Conservation (phyloP, 2,329 filamentous ascomycete genomes). For the Pseudogymnoascus sp. region DNA sequence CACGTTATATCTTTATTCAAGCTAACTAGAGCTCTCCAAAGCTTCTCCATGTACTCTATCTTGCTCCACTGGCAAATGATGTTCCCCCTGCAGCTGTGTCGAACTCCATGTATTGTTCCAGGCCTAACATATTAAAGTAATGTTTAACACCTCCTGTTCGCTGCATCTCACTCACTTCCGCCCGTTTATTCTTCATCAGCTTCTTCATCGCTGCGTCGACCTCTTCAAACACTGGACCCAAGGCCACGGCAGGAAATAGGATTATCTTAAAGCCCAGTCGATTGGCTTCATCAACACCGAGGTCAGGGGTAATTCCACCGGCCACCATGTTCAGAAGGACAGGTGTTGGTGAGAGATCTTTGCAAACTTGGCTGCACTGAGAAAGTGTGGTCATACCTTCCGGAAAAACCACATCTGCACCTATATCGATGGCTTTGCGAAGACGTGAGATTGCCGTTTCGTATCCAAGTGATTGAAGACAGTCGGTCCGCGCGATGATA, state of each 20-base stretch:
- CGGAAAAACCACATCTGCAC: slow-evolving; percentile 53
- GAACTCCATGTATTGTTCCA: too few species aligned
- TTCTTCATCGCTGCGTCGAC: too few species aligned
- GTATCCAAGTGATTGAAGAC: slow-evolving; percentile 49
- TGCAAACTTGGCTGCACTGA: slow-evolving; percentile 38
- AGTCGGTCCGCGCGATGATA: slow-evolving; percentile 58
- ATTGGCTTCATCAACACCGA: slow-evolving; percentile 43
- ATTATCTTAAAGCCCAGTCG: slow-evolving; percentile 50
- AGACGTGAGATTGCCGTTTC: slow-evolving; percentile 47
- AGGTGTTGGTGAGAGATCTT: slow-evolving; percentile 37
- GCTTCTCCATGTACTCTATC: too few species aligned
- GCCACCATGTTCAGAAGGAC: slow-evolving; percentile 52
- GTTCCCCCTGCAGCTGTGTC: too few species aligned
- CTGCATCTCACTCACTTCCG: too few species aligned
- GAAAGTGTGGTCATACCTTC: slow-evolving; percentile 49
- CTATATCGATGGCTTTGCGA: slow-evolving; percentile 41
- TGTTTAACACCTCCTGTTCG: too few species aligned
- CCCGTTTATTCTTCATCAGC: too few species aligned
- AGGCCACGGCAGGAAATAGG: slow-evolving; percentile 39
- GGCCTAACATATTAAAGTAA: too few species aligned
- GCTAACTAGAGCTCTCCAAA: too few species aligned
- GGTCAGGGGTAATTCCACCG: slow-evolving; percentile 46
- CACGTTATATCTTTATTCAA: too few species aligned
- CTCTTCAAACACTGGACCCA: too few species aligned
- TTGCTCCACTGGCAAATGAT: too few species aligned